Percentiles rank a stretch among this genome's conserved stretches.
phyloP scores from a whole-genome alignment of 225 moss, liverwort and hornwort genomes.

The Bryum argenteum region DNA sequence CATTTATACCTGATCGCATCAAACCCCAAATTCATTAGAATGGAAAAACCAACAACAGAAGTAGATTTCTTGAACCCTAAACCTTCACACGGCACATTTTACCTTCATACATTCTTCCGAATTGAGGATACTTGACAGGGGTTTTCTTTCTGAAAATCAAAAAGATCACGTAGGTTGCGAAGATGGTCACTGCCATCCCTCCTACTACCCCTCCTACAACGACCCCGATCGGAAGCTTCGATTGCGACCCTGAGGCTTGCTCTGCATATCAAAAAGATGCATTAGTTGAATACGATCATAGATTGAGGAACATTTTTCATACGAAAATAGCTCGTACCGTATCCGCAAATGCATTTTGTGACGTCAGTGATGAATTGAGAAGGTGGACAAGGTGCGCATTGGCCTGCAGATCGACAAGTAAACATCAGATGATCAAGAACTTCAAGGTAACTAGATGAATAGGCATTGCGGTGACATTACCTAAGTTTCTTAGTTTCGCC shows the following conservation, averaged over 20 bases:
- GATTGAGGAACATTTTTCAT: not conserved
- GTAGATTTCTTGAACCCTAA: not conserved
- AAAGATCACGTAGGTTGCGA: constrained; percentile 35
- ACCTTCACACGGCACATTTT: not conserved
- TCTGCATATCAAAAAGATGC: constrained; percentile 21
- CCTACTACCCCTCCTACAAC: constrained; percentile 48
- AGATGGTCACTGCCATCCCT: constrained; percentile 46
- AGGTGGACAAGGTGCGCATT: constrained; percentile 50
- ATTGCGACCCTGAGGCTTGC: not conserved
- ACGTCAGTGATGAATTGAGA: constrained; percentile 43
- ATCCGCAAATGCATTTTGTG: constrained; percentile 43
- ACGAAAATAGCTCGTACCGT: constrained; percentile 25
- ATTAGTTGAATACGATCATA: not conserved
- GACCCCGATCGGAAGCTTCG: constrained; percentile 29
- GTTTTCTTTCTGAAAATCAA: constrained; percentile 33
- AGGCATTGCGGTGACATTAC: constrained; percentile 11
- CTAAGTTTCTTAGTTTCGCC: constrained; percentile 36
- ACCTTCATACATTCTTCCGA: constrained; percentile 59
- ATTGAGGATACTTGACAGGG: constrained; percentile 38
- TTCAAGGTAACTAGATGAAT: too few relatives aligned
- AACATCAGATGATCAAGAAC: not conserved
- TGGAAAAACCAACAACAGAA: too few relatives aligned
- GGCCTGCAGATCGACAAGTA: constrained; percentile 33
- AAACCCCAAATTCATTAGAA: not conserved
- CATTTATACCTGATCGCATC: constrained; percentile 39